Evolutionary conservation across 2,329 filamentous ascomycete species (phyloP).

Genomic region (Talaromyces sp.): DNA sequence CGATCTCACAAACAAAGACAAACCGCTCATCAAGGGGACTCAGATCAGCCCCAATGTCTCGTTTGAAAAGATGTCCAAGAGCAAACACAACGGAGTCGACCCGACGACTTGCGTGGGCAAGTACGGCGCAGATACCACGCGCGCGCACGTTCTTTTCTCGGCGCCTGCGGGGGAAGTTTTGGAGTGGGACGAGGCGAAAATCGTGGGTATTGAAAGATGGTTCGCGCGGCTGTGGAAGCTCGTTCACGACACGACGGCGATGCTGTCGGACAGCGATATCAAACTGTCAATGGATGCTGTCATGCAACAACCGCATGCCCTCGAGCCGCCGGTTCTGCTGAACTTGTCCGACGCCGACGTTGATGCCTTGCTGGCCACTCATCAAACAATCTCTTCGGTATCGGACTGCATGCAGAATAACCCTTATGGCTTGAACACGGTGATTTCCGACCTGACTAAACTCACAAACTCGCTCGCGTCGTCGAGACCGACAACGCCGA

Average conservation of each 20-base stretch:
- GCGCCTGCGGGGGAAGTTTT: constrained; percentile 77
- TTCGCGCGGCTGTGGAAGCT: constrained; percentile 61
- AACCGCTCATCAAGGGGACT: constrained; percentile 58
- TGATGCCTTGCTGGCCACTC: constrained; percentile 58
- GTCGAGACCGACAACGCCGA: constrained; percentile 31
- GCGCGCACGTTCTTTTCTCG: constrained; percentile 84
- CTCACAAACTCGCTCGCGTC: constrained; percentile 65
- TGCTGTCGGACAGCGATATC: constrained; percentile 15
- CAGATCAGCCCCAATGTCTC: constrained; percentile 55
- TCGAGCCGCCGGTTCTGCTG: constrained; percentile 22
- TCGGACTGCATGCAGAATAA: constrained; percentile 62
- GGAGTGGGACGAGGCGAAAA: constrained; percentile 82
- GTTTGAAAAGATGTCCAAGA: constrained; percentile 94
- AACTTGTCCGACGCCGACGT: constrained; percentile 30
- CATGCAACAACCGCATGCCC: constrained; percentile 20
- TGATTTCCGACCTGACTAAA: constrained; percentile 75
- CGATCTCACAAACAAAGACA: constrained; percentile 51
- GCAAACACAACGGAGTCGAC: constrained; percentile 87
- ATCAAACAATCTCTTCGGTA: constrained; percentile 61
- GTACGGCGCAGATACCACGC: constrained; percentile 76
- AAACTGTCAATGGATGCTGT: constrained; percentile 16
- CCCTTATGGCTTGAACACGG: constrained; percentile 74
- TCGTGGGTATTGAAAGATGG: constrained; percentile 77
- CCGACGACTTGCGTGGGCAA: constrained; percentile 64
- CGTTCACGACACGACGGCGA: constrained; percentile 34